Evolutionary conservation across 2,329 filamentous ascomycete genomes (phyloP), one percentile per base, ranked within the genome.

Genomic region (Phyllosticta capitalensis): DNA sequence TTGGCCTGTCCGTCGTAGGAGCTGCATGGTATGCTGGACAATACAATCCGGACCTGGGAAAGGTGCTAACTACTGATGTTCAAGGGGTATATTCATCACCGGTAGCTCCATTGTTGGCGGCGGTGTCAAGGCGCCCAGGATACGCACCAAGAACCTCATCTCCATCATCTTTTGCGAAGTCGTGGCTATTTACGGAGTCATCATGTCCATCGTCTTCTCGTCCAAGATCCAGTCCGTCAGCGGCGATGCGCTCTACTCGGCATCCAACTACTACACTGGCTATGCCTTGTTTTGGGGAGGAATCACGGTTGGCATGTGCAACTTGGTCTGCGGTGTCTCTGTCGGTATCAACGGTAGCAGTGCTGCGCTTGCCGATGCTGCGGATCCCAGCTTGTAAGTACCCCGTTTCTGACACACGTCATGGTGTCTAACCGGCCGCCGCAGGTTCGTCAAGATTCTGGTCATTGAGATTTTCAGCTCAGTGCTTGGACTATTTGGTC

Each of bases 91-190:
- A 75, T 94, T 99, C 78, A 94, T 97, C 67, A 99, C 94, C 33
- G 95, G 95, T 68, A 95, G 92, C 61, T 96, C 94, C 61, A 99
- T 99, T 73, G 83, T 99, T 66, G 95, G 95, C 70, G 94, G 90
- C 68, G 94, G 94, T 79, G 94, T 99, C 71, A 92, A 89, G 76
- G 92, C 94, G 52, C 95, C 95, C 45, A 88, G 94, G 68, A 99
- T 99, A 77, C 90, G 94, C 74, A 99, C 94, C 64, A 99, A 99
- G 86, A 99, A 99, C 81, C 78, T 99, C 71, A 97, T 99, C 74
- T 97, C 92, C 69, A 99, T 99, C 76, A 97, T 99, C 78, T 99
- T 99, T 79, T 99, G 94, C 80, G 94, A 99, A 79, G 94, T 99
- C 71, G 94, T 99, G 70, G 94, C 94, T 76, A 99, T 99, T 75